Percentiles rank a stretch among this genome's conserved stretches.
phyloP scores from a whole-genome alignment of 2,329 filamentous ascomycete species.

The Rasamsonia emersonii region DNA sequence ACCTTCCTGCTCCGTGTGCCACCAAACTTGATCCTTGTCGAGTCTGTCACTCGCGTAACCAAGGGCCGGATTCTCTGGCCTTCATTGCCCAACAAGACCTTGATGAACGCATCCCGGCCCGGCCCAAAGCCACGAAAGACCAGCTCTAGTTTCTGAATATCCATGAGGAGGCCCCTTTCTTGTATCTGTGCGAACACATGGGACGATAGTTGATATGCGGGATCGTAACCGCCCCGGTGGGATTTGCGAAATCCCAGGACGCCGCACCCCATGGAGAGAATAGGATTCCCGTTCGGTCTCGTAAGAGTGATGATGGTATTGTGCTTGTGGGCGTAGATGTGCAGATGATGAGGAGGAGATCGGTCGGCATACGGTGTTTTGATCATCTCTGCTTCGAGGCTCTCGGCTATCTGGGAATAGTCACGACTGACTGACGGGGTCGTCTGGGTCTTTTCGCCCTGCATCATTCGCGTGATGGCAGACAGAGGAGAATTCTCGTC shows the following conservation, averaged over 20 bases:
- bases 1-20: conserved; percentile 78
- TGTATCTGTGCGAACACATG: conserved; percentile 78
- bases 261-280: conserved; percentile 73
- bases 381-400: conserved; percentile 26
- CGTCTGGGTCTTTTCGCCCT: conserved; percentile 15
- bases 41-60: conserved; percentile 73
- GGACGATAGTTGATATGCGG: conserved; percentile 79
- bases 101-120: conserved; percentile 80
- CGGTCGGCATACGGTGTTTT: conserved; percentile 28
- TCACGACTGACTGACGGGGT: conserved; percentile 16
- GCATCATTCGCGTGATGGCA: conserved; percentile 24
- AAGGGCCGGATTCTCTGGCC: conserved; percentile 65
- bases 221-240: conserved; percentile 74
- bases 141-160: conserved; percentile 71
- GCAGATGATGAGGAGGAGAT: conserved; percentile 64
- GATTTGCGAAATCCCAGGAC: conserved; percentile 88
- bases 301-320: conserved; percentile 92
- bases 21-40: conserved; percentile 89
- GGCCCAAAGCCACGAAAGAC: conserved; percentile 75
- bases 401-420: conserved; percentile 24
- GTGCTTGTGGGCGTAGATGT: conserved; percentile 81
- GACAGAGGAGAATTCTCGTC: conserved; percentile 18
- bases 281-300: conserved; percentile 66
- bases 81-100: conserved; percentile 80
- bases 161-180: conserved; percentile 66